Evolutionary conservation across 2,329 filamentous ascomycete species (phyloP).

Genomic region (Fusarium coicis): DNA sequence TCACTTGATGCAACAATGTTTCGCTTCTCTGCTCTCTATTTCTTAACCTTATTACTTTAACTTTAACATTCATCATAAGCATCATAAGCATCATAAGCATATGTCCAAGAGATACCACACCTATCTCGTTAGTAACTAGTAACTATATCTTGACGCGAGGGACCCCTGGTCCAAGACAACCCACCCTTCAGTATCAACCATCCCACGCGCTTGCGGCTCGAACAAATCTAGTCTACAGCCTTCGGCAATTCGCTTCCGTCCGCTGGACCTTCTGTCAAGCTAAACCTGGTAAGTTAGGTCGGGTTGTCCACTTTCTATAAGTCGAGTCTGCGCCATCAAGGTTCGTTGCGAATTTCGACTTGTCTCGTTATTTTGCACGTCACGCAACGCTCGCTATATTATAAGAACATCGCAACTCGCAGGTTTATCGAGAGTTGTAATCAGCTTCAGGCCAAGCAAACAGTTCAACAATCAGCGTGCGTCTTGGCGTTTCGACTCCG

Average conservation of each 20-base stretch:
- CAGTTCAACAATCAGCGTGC: slow-evolving; percentile 14
- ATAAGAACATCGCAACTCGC: slow-evolving; percentile 20
- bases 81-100: slow-evolving; percentile 2
- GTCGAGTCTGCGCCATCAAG: slow-evolving; percentile 31
- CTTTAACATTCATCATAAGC: neutral
- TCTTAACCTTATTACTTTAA: neutral
- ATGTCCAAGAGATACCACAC: neutral
- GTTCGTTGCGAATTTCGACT: slow-evolving; percentile 5
- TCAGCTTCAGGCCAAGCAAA: slow-evolving; percentile 17
- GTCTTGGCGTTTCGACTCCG: slow-evolving; percentile 27
- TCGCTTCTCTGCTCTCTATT: neutral
- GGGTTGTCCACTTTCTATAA: slow-evolving; percentile 25
- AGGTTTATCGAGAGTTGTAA: slow-evolving; percentile 2
- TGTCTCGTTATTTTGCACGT: neutral
- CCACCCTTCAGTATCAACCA: slow-evolving; percentile 3
- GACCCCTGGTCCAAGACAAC: slow-evolving; percentile 13
- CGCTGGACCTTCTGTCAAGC: slow-evolving; percentile 17
- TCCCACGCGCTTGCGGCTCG: slow-evolving; percentile 21
- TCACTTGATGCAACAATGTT: neutral
- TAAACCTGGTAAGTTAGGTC: slow-evolving; percentile 23
- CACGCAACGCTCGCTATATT: neutral
- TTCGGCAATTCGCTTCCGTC: slow-evolving; percentile 40
- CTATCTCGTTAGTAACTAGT: neutral
- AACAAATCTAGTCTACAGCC: slow-evolving; percentile 17
- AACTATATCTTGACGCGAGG: neutral